phyloP scores from a whole-genome alignment of 2,329 filamentous ascomycete species.

The Claviceps fusiformis region DNA sequence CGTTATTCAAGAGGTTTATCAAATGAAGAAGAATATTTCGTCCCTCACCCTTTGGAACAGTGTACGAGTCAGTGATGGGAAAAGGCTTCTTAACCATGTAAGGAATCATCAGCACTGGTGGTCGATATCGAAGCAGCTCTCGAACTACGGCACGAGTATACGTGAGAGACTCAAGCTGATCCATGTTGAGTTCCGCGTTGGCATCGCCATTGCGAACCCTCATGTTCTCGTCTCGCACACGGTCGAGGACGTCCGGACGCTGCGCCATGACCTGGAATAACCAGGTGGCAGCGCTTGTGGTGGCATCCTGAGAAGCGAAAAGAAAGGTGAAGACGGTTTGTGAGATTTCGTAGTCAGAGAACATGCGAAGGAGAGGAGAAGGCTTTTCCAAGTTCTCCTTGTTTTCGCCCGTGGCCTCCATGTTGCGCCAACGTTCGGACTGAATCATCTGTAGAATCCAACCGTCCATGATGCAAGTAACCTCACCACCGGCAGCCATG shows the following conservation, averaged over 20 bases:
- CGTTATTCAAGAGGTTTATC: not conserved
- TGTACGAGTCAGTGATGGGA: conserved; percentile 76
- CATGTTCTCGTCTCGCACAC: conserved; percentile 83
- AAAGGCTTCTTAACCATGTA: conserved; percentile 93
- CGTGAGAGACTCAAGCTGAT: conserved; percentile 74
- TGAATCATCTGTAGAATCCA: conserved; percentile 86
- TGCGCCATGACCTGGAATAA: conserved; percentile 90
- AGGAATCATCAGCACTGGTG: conserved; percentile 93
- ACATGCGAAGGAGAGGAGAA: conserved; percentile 66
- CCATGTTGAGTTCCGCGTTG: conserved; percentile 59
- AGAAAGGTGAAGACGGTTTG: conserved; percentile 94
- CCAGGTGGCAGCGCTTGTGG: conserved; percentile 87
- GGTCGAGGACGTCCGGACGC: conserved; percentile 81
- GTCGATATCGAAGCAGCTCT: conserved; percentile 84
- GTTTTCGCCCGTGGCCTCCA: conserved; percentile 56
- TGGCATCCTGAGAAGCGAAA: conserved; percentile 95
- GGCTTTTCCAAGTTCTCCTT: conserved; percentile 68
- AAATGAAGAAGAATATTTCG: not conserved
- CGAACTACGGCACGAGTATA: conserved; percentile 89
- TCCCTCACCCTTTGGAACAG: conserved; percentile 65
- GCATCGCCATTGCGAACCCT: conserved; percentile 61
- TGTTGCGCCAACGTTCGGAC: conserved; percentile 68
- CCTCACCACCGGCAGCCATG: conserved; percentile 75
- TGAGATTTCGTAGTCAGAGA: conserved; percentile 80
- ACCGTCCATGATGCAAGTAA: conserved; percentile 88